Evolutionary conservation across 176 grass and related monocot species (phyloP), one percentile per base, ranked within the genome.

Genomic region (Urochloa ruziziensis): DNA sequence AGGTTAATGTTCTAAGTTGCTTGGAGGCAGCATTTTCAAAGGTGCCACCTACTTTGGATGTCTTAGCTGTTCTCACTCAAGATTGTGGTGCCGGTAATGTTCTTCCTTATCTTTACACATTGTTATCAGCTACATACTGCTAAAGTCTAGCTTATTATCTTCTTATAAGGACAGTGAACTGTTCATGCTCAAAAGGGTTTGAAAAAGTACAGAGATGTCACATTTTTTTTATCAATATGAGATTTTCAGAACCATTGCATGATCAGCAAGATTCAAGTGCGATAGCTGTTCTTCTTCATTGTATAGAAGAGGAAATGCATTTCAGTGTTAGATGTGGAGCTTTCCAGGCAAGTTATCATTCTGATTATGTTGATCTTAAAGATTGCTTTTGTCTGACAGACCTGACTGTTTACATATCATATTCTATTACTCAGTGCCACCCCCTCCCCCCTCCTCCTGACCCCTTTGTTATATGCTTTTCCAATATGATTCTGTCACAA

Each of bases 1-100:
- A 98, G 95, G 86, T 98, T 88, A 93, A 88, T 84, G 75, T 80
- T 87, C 84, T 98, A 89, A 94, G 82, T 89, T 98, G 95, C 79
- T 89, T 98, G 86, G 90, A 90, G 61, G 83, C 83, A 80, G 86
- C 90, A 81, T 91, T 98, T 89, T 94, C 88, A 6, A 94, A 91
- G 86, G 90, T 84, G 53, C 92, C 90, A 80, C 88, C 92, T 84
- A 93, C 87, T 47, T 82, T 87, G 54, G 74, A 88, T 86, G 92
- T 92, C 59, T 93, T 91, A 73, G 86, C 77, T 53, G 86, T 98
- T 84, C 84, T 94, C 71, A 65, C 85, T 89, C 67, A 86, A 43
- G 88, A 81, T 81, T 67, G 52, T 68, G 89, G 56, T 85, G 42
- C 77, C 77, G 92, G 92, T 44, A 36, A 60, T 80, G 10, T 32